Base-by-base conservation (phyloP, 305 asterid species). In the Caryopteris hybrid region DNA sequence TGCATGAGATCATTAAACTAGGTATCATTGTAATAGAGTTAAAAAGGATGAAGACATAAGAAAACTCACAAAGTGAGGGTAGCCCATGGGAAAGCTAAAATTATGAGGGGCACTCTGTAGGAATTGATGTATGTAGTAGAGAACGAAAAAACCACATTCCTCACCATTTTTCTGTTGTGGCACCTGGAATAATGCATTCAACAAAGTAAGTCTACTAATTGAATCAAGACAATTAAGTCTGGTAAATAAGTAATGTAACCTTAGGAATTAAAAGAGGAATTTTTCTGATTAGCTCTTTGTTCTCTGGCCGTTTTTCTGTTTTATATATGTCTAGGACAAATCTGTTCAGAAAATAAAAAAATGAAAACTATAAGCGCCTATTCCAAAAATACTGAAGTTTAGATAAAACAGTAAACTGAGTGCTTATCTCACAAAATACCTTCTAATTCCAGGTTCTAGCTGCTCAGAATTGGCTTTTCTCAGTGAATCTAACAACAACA, bases 401-500 rank as follows among this genome's bases (percentile, higher is more conserved):
- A n/a, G 21, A 42, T 3, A 22, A n/a, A 56, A 31, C 12, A 52
- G 36, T 6, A 34, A 27, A 13, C 23, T 4, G 17, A 13, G 48
- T 23, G 57, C 16, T 20, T 8, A 25, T 42, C 61, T 27, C 17
- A 38, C 29, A 29, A 61, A 53, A 55, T 59, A 80, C 81, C 79
- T 76, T 76, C 81, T 73, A 27, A 80, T 73, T 25, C 16, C 42
- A 69, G 84, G 68, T 55, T 66, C 77, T 12, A 80, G 69, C 75
- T 71, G 69, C 63, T 31, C 25, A 20, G 77, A 31, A 20, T 74
- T 64, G 29, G 71, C 69, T 23, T 51, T 20, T 45, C 59, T 54
- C 66, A 80, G 46, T 42, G 84, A 80, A 69, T 80, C 84, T 8
- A 80, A 69, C 75, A 80, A 57, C 72, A 80, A 42, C 73, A 80